A percentile compares a stretch with the other conserved stretches of the same genome.
phyloP scores from a whole-genome alignment of 257 asterid genomes.

The Nicotiana undulata region DNA sequence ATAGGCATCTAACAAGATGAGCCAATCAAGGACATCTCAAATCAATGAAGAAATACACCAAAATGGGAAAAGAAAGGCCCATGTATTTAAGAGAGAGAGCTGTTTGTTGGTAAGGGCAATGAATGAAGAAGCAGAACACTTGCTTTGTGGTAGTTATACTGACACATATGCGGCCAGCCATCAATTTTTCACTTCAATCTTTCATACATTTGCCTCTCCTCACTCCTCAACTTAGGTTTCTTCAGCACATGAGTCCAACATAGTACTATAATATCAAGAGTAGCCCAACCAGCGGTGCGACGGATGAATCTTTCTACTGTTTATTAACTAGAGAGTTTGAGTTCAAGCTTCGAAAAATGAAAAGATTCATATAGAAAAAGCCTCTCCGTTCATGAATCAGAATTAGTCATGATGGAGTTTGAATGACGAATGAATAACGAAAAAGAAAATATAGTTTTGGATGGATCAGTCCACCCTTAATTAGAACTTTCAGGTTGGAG shows the following conservation, averaged over 20 bases:
- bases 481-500: too few relatives aligned
- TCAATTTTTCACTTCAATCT: not conserved
- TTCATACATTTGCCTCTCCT: conserved; percentile 3
- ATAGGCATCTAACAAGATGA: not conserved
- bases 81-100: not conserved
- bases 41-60: conserved; percentile 1
- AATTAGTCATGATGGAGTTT: too few relatives aligned
- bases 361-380: too few relatives aligned
- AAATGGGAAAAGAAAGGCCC: not conserved
- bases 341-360: not conserved
- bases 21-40: not conserved
- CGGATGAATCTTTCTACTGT: not conserved
- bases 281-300: not conserved
- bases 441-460: too few relatives aligned
- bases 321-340: not conserved
- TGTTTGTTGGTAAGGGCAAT: conserved; percentile 40
- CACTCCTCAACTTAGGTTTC: not conserved
- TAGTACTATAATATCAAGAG: not conserved
- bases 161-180: conserved; percentile 16
- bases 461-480: too few relatives aligned
- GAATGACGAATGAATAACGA: too few relatives aligned
- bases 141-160: conserved; percentile 23
- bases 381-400: too few relatives aligned
- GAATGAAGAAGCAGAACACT: conserved; percentile 16
- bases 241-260: not conserved